Conservation (phyloP, 805 yeast species). For the Pichia phayaonensis region DNA sequence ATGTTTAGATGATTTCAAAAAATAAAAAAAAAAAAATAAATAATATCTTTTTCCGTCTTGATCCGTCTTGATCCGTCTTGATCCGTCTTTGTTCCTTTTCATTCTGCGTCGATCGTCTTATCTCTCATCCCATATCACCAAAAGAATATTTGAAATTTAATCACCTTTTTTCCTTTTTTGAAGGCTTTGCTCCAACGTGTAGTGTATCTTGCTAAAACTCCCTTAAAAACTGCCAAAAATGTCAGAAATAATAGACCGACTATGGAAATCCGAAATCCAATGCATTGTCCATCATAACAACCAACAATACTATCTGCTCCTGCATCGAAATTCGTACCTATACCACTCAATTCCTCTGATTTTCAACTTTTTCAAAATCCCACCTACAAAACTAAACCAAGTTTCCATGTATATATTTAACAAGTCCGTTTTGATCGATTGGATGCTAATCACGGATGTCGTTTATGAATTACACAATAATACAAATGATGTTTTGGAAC, state of each 20-base stretch:
- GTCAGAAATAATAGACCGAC: background rate
- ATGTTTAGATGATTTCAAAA: background rate
- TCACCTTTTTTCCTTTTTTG: too few relatives aligned
- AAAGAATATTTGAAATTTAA: too few relatives aligned
- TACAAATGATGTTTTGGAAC: background rate
- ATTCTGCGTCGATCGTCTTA: background rate
- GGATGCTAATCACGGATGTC: background rate
- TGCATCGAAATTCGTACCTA: constrained; percentile 45
- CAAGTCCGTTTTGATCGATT: background rate
- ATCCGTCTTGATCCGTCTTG: too few relatives aligned
- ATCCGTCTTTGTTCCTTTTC: too few relatives aligned
- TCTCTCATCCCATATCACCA: too few relatives aligned
- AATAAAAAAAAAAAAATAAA: too few relatives aligned
- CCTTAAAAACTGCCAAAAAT: background rate
- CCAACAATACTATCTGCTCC: constrained; percentile 13
- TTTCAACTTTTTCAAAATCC: constrained; percentile 29
- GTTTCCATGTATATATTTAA: background rate
- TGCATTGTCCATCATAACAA: background rate
- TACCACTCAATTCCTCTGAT: constrained; percentile 35
- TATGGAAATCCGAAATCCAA: constrained; percentile 3
- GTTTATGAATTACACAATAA: background rate
- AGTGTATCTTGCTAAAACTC: background rate
- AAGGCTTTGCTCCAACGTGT: too few relatives aligned
- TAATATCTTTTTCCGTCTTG: too few relatives aligned
- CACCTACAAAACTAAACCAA: constrained; percentile 25